Conservation (phyloP, 2,329 filamentous ascomycete species). For the Ceratocystis ficicola region DNA sequence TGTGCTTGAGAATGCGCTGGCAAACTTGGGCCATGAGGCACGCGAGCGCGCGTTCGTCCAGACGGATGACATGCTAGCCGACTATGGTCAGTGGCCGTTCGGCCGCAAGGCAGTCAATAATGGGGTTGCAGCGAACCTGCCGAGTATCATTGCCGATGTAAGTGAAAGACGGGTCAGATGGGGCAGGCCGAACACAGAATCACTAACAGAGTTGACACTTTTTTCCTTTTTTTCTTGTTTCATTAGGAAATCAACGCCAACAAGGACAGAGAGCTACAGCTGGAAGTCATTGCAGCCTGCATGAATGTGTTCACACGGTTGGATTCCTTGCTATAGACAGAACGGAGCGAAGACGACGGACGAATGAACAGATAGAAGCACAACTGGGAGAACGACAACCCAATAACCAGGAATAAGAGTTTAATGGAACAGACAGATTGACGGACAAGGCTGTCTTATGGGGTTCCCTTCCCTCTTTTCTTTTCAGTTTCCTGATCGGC, state of each 20-base stretch:
- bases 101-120: conserved; percentile 65
- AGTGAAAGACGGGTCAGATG: conserved; percentile 23
- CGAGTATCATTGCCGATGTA: conserved; percentile 69
- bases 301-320: conserved; percentile 94
- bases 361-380: neutral
- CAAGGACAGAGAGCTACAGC: conserved; percentile 89
- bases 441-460: neutral
- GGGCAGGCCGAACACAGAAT: neutral
- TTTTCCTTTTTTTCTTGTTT: neutral
- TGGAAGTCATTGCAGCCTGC: conserved; percentile 94
- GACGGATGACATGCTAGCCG: conserved; percentile 87
- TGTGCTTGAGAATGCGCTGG: conserved; percentile 93
- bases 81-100: conserved; percentile 98
- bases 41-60: conserved; percentile 90
- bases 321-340: conserved; percentile 72
- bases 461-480: too few relatives aligned
- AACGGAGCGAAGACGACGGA: neutral
- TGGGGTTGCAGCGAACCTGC: conserved; percentile 84
- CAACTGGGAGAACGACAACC: neutral
- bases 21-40: conserved; percentile 84
- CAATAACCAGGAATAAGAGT: conserved; percentile 13
- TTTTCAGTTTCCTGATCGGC: too few relatives aligned
- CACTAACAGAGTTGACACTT: neutral
- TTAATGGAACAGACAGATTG: neutral
- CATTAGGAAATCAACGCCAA: conserved; percentile 61